A percentile compares a stretch with the other conserved stretches of the same genome.
phyloP scores from a whole-genome alignment of 176 grass and related monocot species.

The Carex cristatella region DNA sequence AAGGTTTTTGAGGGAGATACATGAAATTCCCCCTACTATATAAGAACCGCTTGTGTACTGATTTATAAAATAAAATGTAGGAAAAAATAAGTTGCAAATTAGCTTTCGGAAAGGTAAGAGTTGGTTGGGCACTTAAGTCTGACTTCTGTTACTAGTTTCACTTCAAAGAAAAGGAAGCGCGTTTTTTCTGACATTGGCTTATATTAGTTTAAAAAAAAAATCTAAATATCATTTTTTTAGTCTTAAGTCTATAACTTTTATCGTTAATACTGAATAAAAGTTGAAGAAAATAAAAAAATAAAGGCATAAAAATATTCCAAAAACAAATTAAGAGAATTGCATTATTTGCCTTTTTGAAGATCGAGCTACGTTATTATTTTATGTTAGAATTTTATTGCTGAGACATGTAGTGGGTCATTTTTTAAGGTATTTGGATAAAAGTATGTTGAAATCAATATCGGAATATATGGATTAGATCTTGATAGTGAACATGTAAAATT shows the following conservation, averaged over 20 bases:
- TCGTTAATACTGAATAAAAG: too few species aligned
- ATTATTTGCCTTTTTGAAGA: background rate
- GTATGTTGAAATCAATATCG: too few species aligned
- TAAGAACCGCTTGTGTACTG: background rate
- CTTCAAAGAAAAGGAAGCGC: background rate
- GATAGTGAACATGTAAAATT: too few species aligned
- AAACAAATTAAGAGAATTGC: too few species aligned
- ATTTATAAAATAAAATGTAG: background rate
- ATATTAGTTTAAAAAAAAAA: too few species aligned
- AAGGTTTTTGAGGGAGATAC: too few species aligned
- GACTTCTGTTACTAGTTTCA: background rate
- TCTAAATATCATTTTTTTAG: too few species aligned
- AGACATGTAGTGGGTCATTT: background rate
- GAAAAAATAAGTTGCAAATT: background rate
- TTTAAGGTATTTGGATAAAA: too few species aligned
- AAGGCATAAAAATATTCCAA: too few species aligned
- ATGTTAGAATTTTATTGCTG: background rate
- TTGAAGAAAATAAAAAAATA: too few species aligned
- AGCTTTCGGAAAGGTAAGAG: background rate
- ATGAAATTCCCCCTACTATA: background rate
- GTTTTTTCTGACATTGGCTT: background rate
- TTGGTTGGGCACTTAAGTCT: background rate
- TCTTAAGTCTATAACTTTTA: too few species aligned
- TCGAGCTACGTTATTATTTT: background rate
- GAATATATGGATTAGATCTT: too few species aligned